A percentile compares a stretch with the other conserved stretches of the same genome.
Evolutionary conservation across 805 yeast species (phyloP).

Genomic region (Starmerella tilneyi): DNA sequence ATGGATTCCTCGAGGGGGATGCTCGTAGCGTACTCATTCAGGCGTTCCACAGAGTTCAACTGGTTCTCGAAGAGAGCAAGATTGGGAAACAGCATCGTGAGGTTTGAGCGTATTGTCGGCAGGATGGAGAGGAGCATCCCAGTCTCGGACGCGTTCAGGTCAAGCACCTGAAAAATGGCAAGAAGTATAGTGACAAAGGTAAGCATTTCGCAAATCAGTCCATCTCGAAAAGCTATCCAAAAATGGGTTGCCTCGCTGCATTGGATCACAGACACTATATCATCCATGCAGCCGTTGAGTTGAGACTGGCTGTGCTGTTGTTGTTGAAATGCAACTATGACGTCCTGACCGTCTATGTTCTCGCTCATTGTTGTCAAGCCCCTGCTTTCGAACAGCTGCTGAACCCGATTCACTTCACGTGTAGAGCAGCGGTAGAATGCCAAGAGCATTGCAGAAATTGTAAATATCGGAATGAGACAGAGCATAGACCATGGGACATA

Average conservation of each 20-base stretch:
- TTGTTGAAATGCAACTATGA: conserved; percentile 4
- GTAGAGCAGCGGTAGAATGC: conserved; percentile 52
- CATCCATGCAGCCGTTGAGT: neutral
- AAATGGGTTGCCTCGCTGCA: conserved; percentile 54
- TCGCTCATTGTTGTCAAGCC: conserved; percentile 1
- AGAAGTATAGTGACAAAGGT: conserved; percentile 47
- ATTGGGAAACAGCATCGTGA: conserved; percentile 50
- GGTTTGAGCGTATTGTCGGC: conserved; percentile 41
- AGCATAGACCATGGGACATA: conserved; percentile 61
- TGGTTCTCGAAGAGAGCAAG: conserved; percentile 61
- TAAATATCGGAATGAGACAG: conserved; percentile 44
- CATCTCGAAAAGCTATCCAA: conserved; percentile 57
- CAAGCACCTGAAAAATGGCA: conserved; percentile 48
- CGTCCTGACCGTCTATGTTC: conserved; percentile 4
- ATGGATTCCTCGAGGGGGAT: conserved; percentile 46
- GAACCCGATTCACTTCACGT: conserved; percentile 66
- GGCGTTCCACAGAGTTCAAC: conserved; percentile 62
- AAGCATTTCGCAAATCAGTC: conserved; percentile 42
- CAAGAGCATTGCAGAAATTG: conserved; percentile 32
- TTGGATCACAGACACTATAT: too few relatives aligned
- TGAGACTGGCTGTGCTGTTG: neutral
- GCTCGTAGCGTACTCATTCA: conserved; percentile 50
- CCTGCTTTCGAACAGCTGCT: conserved; percentile 40
- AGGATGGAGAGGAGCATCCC: conserved; percentile 59
- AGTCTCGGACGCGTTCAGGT: conserved; percentile 48